Conservation (phyloP, 129 eudicot genomes). For the Arctium minus region DNA sequence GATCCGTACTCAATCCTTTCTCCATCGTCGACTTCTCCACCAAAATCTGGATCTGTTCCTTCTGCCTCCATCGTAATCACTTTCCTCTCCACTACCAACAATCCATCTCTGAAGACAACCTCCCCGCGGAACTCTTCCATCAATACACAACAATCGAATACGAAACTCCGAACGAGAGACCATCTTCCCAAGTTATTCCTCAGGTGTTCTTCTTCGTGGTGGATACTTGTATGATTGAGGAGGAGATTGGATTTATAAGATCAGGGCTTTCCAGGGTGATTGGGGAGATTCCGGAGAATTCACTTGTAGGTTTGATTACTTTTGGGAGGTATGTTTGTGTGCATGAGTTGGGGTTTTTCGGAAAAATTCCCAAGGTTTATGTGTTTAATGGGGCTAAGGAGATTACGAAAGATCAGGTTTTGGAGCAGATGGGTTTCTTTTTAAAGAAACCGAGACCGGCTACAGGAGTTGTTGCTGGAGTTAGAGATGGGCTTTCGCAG, state of each 20-base stretch:
- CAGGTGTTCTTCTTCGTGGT: conserved; percentile 71
- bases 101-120: conserved; percentile 64
- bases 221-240: conserved; percentile 87
- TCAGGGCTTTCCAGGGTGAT: conserved; percentile 59
- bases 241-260: conserved; percentile 73
- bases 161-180: conserved; percentile 25
- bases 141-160: conserved; percentile 84
- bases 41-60: conserved; percentile 93
- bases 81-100: conserved; percentile 78
- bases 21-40: conserved; percentile 83
- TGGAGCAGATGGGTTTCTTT: conserved; percentile 92
- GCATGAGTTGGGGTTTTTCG: conserved; percentile 86
- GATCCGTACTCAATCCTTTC: conserved; percentile 91
- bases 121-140: conserved; percentile 87
- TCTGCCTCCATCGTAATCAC: conserved; percentile 79
- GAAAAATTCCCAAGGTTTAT: conserved; percentile 64
- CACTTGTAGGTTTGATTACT: conserved; percentile 83
- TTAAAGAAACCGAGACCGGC: conserved; percentile 68
- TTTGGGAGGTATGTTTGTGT: conserved; percentile 89
- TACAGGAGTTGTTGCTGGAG: conserved; percentile 79
- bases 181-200: conserved; percentile 2
- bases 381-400: conserved; percentile 91
- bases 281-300: conserved; percentile 63
- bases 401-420: conserved; percentile 73
- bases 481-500: conserved; percentile 79